Evolutionary conservation across 768 basidiomycete genomes (phyloP), one percentile per base, ranked within the genome.

Genomic region (Chalciporus sphaerocephalus): DNA sequence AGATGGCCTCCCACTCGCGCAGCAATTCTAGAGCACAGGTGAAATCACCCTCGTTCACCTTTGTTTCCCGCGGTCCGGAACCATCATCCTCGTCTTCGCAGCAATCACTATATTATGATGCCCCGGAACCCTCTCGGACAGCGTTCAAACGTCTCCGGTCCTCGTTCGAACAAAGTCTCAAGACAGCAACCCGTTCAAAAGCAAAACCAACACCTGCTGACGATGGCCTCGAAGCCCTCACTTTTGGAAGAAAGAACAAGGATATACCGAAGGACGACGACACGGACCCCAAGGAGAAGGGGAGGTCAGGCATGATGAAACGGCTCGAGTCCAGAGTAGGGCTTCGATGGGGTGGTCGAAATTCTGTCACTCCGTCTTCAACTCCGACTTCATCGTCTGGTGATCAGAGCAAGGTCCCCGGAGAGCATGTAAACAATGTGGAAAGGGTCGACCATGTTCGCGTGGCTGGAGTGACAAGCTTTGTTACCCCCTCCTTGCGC

Each of bases 81-180:
- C 57, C 64, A 6, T 53, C 70, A 13, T 52, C 67, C 20, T 56
- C 72, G 17, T 53, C 70, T 36, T 53, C 67, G 53, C 62, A 49
- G 47, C 60, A 39, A 1, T 46, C 50, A 17, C 4, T 48, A 37
- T 59, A 46, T 52, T 63, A 51, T 55, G 68, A 65, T 34, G 48
- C 59, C 9, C 64, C 71, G 23, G 73, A 75, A 40, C 61, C 74
- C 15, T 59, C 69, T 0, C 70, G 75, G 32, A 80, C 72, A 56
- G 71, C 81, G 5, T 80, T 87, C 58, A 76, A 76, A 56, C 78
- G 83, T 33, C 65, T 87, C 46, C 79, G 81, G 44, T 78, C 83
- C 3, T 78, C 83, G 5, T 65, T 88, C 18, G 84, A 84, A 56
- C 80, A 85, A 52, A 81, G 78, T 55, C 52, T 87, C 30, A 78